Evolutionary conservation across 2,329 filamentous ascomycete species (phyloP).

Genomic region (Arthrobotrys pseudoclavata): DNA sequence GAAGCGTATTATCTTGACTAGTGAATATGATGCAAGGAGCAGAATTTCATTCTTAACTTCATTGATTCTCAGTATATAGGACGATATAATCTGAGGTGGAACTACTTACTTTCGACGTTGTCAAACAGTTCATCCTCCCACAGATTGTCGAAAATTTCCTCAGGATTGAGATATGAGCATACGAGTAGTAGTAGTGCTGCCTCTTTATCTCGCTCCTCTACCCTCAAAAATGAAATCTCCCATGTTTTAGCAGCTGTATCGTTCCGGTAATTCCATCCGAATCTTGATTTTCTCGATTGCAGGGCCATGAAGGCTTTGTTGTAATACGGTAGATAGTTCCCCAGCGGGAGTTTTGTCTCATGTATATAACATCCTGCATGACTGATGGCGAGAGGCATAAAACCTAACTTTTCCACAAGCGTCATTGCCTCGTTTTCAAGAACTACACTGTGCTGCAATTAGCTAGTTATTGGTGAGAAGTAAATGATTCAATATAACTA

Average conservation of each 20-base stretch:
- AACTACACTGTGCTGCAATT: background rate
- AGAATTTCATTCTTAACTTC: background rate
- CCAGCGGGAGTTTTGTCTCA: slow-evolving; percentile 12
- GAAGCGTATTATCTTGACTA: slow-evolving; percentile 11
- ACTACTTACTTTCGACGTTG: slow-evolving; percentile 11
- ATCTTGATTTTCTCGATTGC: slow-evolving; percentile 38
- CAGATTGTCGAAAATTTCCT: slow-evolving; percentile 54
- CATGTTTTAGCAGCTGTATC: slow-evolving; percentile 56
- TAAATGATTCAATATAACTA: background rate
- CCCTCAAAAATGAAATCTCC: slow-evolving; percentile 44
- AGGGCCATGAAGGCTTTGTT: slow-evolving; percentile 21
- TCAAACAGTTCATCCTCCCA: slow-evolving; percentile 9
- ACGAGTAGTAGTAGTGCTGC: background rate
- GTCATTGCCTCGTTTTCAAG: slow-evolving; percentile 8
- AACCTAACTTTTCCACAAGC: slow-evolving; percentile 50
- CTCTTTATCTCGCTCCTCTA: slow-evolving; percentile 6
- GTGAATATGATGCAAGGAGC: slow-evolving; percentile 10
- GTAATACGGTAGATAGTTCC: slow-evolving; percentile 1
- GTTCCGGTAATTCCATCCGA: slow-evolving; percentile 37
- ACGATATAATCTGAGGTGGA: slow-evolving; percentile 16
- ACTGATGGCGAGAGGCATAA: slow-evolving; percentile 45
- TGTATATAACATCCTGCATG: slow-evolving; percentile 32
- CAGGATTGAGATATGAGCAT: slow-evolving; percentile 54
- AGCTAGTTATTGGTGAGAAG: background rate
- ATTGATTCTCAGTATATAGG: slow-evolving; percentile 5